A percentile compares a stretch with the other conserved stretches of the same genome.
These are phyloP conservation scores for Rosa lucieae DNA, from an alignment of 306 rosid genomes.

Conservation along the genomic window DNA sequence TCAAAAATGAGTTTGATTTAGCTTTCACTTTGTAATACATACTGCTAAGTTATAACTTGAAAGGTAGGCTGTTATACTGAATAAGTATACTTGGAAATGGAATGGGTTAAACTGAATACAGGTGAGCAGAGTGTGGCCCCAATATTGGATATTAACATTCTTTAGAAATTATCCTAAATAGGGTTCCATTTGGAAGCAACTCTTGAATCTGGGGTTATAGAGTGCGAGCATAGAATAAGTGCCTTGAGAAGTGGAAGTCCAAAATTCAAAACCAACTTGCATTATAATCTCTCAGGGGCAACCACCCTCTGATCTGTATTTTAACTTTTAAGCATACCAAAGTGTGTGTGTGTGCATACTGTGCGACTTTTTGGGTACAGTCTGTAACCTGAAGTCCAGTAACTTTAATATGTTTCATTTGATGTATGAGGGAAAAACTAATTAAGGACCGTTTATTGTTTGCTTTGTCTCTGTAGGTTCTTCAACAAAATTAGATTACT, in stretches of 20 bases:
- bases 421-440: neutral
- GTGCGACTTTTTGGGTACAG: neutral
- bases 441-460: neutral
- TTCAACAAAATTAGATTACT: slow-evolving; percentile 8
- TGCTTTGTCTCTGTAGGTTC: slow-evolving; percentile 13
- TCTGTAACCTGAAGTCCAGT: neutral
- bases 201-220: neutral
- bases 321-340: neutral
- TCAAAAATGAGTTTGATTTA: neutral
- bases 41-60: neutral
- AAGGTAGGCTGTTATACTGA: neutral
- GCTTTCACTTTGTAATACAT: neutral
- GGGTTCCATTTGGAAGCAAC: neutral
- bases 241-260: neutral
- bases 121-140: neutral
- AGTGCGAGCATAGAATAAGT: neutral
- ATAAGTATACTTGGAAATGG: neutral
- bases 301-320: neutral
- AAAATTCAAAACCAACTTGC: slow-evolving; percentile 7
- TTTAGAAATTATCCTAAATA: slow-evolving; percentile 1
- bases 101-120: neutral
- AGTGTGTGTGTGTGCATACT: neutral
- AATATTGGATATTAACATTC: neutral
- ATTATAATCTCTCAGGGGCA: neutral
- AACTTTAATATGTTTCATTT: neutral